Base-by-base conservation (phyloP, 495 filamentous ascomycete species). In the Aspergillus taichungensis region DNA sequence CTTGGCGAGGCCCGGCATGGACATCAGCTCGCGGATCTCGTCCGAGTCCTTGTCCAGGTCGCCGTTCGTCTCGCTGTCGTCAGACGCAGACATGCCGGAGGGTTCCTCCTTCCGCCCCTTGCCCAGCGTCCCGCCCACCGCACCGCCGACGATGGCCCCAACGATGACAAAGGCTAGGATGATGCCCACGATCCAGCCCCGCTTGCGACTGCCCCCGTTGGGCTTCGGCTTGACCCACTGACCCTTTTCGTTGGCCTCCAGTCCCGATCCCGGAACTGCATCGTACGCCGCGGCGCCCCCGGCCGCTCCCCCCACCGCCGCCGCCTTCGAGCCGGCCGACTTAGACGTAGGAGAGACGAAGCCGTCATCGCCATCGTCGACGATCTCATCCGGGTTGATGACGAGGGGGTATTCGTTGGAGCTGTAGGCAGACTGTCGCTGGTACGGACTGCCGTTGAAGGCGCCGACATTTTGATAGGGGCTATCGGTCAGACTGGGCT, bases 331-430 rank as follows among this genome's bases (percentile, higher is more conserved):
- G 39, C n/a, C 68, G 69, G 8, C 80, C 56, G 50, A 76, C 76
- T 31, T 84, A 59, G 50, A 61, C 36, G 55, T 61, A 18, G 61
- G 66, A 51, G 52, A 64, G 45, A 45, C 60, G 38, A 88, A 73
- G 4, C 83, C 87, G 50, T 95, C 88, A 53, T 95, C 88, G 6
- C 83, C 87, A 54, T 94, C 88, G 54, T 95, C 88, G 3, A 75
- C 80, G 43, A 94, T 89, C 2, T 82, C 81, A 48, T 84, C 77
- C 0, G 88, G 87, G 55, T 94, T 82, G 40, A 94, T 80, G 12
- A 68, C 66, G 11, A 73, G 68, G 6, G 74, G 46, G 47, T 66
- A 49, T 76, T 61, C 45, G 53, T 60, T 45, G 65, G 72, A 60
- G 78, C 77, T 71, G 28, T 75, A 79, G 5, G 72, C 69, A 2